Evolutionary conservation across 2,329 filamentous ascomycete species (phyloP).

Genomic region (Fonsecaea pedrosoi): DNA sequence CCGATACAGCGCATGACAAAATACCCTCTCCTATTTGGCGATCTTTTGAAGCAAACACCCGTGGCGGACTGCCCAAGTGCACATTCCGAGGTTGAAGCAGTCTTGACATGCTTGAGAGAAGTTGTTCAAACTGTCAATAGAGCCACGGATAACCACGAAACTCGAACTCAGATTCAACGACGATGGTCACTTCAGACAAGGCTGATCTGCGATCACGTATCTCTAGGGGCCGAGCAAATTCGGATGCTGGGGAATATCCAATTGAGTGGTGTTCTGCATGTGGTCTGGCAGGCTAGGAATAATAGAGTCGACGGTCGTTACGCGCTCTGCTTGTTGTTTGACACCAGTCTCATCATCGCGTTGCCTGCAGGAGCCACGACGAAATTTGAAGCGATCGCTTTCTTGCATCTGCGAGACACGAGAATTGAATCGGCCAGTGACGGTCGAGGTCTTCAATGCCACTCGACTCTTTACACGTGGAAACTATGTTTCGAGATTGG

Average conservation of each 20-base stretch:
- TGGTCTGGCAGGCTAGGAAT: conserved; percentile 74
- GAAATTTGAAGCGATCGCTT: conserved; percentile 75
- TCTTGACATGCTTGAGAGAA: conserved; percentile 73
- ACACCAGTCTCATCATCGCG: conserved; percentile 78
- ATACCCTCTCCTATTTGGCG: conserved; percentile 85
- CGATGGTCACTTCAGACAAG: conserved; percentile 86
- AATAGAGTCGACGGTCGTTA: conserved; percentile 76
- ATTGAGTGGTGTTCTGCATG: conserved; percentile 81
- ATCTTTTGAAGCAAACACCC: conserved; percentile 82
- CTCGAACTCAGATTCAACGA: conserved; percentile 74
- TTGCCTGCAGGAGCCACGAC: conserved; percentile 68
- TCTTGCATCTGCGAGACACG: conserved; percentile 70
- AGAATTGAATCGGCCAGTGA: conserved; percentile 77
- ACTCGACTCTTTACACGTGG: conserved; percentile 87
- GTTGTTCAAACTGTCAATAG: conserved; percentile 81
- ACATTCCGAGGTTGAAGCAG: conserved; percentile 78
- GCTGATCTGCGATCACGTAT: conserved; percentile 74
- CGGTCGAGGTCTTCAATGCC: conserved; percentile 81
- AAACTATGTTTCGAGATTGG: conserved; percentile 84
- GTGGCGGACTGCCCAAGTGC: conserved; percentile 83
- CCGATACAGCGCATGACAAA: conserved; percentile 91
- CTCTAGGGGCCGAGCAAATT: conserved; percentile 62
- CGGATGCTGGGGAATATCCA: conserved; percentile 79
- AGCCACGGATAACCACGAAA: conserved; percentile 77
- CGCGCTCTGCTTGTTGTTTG: conserved; percentile 84